Conservation (phyloP, 768 basidiomycete genomes). For the Trichaptum fuscoviolaceum region DNA sequence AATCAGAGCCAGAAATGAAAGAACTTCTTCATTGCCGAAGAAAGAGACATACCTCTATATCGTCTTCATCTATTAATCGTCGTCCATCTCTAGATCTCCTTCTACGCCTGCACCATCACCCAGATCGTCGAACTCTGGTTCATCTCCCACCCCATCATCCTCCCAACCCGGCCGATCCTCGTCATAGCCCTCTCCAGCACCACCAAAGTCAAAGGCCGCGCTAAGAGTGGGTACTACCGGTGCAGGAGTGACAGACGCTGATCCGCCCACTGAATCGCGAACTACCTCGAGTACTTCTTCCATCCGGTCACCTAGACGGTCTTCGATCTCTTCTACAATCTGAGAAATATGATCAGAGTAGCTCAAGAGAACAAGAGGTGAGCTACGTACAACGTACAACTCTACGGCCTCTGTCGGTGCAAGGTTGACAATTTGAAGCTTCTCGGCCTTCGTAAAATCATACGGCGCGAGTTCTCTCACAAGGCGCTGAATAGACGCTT, state of each 20-base stretch:
- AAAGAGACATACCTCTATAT: too few relatives aligned
- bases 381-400: slow-evolving; percentile 73
- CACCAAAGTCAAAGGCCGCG: slow-evolving; percentile 7
- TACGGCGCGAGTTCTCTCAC: slow-evolving; percentile 62
- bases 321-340: slow-evolving; percentile 91
- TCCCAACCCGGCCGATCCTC: slow-evolving; percentile 31
- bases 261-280: slow-evolving; percentile 30
- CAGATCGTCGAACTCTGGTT: slow-evolving; percentile 56
- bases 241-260: slow-evolving; percentile 16
- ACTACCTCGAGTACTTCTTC: slow-evolving; percentile 62
- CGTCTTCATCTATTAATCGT: slow-evolving; percentile 30
- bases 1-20: background rate
- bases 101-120: slow-evolving; percentile 65
- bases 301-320: slow-evolving; percentile 66
- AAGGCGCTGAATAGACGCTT: slow-evolving; percentile 57
- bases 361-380: background rate
- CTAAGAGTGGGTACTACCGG: slow-evolving; percentile 1
- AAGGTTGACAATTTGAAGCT: slow-evolving; percentile 87
- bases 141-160: slow-evolving; percentile 35
- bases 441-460: slow-evolving; percentile 84
- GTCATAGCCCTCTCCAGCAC: slow-evolving; percentile 21
- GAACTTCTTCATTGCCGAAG: too few relatives aligned
- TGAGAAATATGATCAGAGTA: slow-evolving; percentile 23
- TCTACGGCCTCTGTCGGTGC: slow-evolving; percentile 79
- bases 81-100: slow-evolving; percentile 67